phyloP scores from a whole-genome alignment of 2,329 filamentous ascomycete species.

The Zasmidium citrigriseum region DNA sequence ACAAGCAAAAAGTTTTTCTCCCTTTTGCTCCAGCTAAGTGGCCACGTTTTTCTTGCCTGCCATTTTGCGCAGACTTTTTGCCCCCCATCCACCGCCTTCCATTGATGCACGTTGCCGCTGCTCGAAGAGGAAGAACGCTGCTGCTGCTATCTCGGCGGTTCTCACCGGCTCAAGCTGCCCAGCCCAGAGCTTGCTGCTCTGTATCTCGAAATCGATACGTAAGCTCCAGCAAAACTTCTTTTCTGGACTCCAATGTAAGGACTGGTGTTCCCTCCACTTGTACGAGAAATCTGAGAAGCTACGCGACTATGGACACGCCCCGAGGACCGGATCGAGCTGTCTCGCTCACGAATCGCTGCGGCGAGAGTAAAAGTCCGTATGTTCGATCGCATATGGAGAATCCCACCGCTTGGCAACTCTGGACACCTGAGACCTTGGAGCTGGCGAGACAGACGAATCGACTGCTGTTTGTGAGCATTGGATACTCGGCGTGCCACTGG shows the following conservation, averaged over 20 bases:
- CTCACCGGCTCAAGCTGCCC: neutral
- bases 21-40: neutral
- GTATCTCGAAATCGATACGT: neutral
- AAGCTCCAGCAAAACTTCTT: neutral
- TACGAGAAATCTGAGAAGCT: neutral
- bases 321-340: conserved; percentile 21
- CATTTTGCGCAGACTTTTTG: neutral
- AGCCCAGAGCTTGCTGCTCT: neutral
- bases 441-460: conserved; percentile 81
- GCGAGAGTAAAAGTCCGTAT: conserved; percentile 66
- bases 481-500: conserved; percentile 94
- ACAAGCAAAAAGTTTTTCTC: neutral
- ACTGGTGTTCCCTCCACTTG: neutral
- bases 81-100: neutral
- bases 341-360: conserved; percentile 53
- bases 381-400: conserved; percentile 75
- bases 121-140: neutral
- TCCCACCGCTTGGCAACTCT: conserved; percentile 87
- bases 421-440: conserved; percentile 74
- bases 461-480: conserved; percentile 89
- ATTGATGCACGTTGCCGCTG: neutral
- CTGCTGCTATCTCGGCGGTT: neutral
- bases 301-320: conserved; percentile 21
- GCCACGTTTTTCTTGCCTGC: neutral
- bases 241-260: neutral